Conservation (phyloP, 225 moss, liverwort and hornwort species). For the Asterella californica region DNA sequence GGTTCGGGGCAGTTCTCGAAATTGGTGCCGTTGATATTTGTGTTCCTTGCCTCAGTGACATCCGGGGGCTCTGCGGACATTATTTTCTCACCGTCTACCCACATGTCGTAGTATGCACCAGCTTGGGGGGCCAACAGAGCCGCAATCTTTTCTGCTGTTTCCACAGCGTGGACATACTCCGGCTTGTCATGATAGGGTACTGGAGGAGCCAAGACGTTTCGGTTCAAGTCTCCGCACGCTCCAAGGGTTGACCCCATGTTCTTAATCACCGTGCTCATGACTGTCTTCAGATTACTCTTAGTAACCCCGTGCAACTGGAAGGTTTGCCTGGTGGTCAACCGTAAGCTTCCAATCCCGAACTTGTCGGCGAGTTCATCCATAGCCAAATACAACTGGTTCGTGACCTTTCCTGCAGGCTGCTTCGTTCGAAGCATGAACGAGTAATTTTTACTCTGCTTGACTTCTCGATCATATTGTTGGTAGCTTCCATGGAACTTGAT, state of each 20-base stretch:
- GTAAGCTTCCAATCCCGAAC: slow-evolving; percentile 82
- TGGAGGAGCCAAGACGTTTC: slow-evolving; percentile 84
- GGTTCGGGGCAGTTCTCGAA: slow-evolving; percentile 86
- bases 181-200: slow-evolving; percentile 63
- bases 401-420: slow-evolving; percentile 86
- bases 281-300: slow-evolving; percentile 73
- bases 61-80: slow-evolving; percentile 62
- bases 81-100: slow-evolving; percentile 89
- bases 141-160: slow-evolving; percentile 73
- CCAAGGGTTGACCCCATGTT: slow-evolving; percentile 88
- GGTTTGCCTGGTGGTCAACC: slow-evolving; percentile 94
- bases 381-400: slow-evolving; percentile 73
- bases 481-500: slow-evolving; percentile 99
- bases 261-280: slow-evolving; percentile 73
- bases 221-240: slow-evolving; percentile 90
- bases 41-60: slow-evolving; percentile 68
- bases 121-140: slow-evolving; percentile 77
- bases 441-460: slow-evolving; percentile 63
- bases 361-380: slow-evolving; percentile 86
- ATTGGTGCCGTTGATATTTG: slow-evolving; percentile 68
- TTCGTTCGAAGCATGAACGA: slow-evolving; percentile 97
- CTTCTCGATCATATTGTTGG: slow-evolving; percentile 83
- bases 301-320: slow-evolving; percentile 92
- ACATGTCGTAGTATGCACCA: slow-evolving; percentile 88
- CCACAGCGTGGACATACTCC: slow-evolving; percentile 77